phyloP scores from a whole-genome alignment of 2,329 filamentous ascomycete genomes.

The Trichoderma sp. region DNA sequence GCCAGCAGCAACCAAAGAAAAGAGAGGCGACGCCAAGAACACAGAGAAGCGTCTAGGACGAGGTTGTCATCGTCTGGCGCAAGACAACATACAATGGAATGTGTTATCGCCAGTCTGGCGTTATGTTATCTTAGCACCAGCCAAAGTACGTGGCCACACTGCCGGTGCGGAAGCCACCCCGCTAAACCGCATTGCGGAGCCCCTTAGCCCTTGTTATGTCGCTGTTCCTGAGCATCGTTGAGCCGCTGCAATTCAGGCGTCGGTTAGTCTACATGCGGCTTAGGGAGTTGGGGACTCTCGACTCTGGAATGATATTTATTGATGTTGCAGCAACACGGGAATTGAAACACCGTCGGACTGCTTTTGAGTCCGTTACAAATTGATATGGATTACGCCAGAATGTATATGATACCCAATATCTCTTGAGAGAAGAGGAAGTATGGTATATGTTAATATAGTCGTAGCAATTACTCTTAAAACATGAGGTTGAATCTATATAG shows the following conservation, averaged over 20 bases:
- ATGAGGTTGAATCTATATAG: conserved; percentile 12
- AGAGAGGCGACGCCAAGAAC: neutral
- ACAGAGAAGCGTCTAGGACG: neutral
- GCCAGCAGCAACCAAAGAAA: neutral
- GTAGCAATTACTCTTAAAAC: neutral
- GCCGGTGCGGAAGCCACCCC: conserved; percentile 1
- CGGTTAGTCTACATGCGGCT: conserved; percentile 5
- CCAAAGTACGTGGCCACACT: conserved; percentile 14
- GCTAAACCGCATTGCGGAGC: conserved; percentile 12
- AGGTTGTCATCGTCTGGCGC: neutral
- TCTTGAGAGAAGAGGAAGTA: too few species aligned
- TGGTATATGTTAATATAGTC: neutral
- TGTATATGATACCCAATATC: too few species aligned
- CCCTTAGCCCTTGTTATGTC: neutral
- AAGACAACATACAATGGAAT: neutral
- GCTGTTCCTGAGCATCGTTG: neutral
- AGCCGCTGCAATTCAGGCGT: neutral
- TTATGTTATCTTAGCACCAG: conserved; percentile 4
- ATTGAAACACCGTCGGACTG: neutral
- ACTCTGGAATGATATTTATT: neutral
- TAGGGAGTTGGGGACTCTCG: neutral
- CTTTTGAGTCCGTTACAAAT: neutral
- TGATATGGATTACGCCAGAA: neutral
- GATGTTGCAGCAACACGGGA: neutral
- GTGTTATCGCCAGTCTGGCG: neutral